Evolutionary conservation across 2,329 filamentous ascomycete species (phyloP).

Genomic region (Fusarium sp.): DNA sequence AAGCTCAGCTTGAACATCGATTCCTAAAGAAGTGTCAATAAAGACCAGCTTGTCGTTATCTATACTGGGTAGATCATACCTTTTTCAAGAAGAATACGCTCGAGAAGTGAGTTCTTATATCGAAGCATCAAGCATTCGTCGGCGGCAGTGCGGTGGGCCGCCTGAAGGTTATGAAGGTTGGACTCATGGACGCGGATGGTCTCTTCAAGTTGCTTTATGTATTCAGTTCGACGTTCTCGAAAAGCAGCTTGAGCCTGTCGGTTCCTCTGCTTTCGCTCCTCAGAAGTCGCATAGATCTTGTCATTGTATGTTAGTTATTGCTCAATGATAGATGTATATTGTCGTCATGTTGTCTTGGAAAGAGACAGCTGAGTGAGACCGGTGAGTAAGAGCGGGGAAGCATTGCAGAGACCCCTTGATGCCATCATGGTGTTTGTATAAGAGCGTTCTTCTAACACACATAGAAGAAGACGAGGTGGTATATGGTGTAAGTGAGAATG

Average conservation of each 20-base stretch:
- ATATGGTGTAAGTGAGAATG: conserved; percentile 9
- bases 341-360: conserved; percentile 23
- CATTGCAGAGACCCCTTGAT: conserved; percentile 2
- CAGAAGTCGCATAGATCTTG: conserved; percentile 97
- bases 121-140: conserved; percentile 98
- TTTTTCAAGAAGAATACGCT: conserved; percentile 96
- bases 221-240: conserved; percentile 95
- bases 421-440: background rate
- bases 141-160: conserved; percentile 91
- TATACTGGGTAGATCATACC: conserved; percentile 50
- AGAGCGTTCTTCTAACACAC: background rate
- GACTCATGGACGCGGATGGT: conserved; percentile 98
- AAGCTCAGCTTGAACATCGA: conserved; percentile 96
- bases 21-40: conserved; percentile 59
- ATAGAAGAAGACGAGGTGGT: background rate
- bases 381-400: conserved; percentile 15
- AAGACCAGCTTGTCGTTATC: background rate
- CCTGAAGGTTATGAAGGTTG: conserved; percentile 90
- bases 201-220: conserved; percentile 98
- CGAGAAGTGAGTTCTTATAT: conserved; percentile 97
- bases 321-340: conserved; percentile 8
- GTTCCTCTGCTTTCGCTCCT: conserved; percentile 98
- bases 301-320: conserved; percentile 33
- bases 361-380: background rate
- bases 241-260: conserved; percentile 97